These are phyloP conservation scores for Stropharia rugosoannulata DNA, from an alignment of 768 basidiomycete species.

Conservation along the genomic window DNA sequence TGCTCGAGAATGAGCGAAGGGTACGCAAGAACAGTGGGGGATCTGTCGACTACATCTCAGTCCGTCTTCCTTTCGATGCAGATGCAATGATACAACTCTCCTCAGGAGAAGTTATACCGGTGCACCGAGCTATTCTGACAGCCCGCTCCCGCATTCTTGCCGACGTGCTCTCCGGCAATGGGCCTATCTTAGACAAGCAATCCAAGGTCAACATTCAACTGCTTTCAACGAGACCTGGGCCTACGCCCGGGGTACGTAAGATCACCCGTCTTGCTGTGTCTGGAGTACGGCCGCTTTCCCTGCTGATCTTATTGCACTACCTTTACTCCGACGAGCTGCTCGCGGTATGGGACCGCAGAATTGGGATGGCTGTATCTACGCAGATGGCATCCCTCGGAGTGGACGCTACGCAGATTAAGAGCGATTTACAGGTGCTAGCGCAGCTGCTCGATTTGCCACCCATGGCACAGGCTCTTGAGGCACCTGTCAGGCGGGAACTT, in stretches of 20 bases:
- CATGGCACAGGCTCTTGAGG: slow-evolving; percentile 55
- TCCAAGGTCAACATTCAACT: slow-evolving; percentile 31
- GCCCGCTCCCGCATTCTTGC: slow-evolving; percentile 52
- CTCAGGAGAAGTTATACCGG: slow-evolving; percentile 48
- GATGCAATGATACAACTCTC: slow-evolving; percentile 55
- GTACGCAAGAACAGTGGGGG: slow-evolving; percentile 18
- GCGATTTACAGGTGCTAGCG: slow-evolving; percentile 62
- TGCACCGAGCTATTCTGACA: slow-evolving; percentile 65
- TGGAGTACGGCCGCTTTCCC: slow-evolving; percentile 61
- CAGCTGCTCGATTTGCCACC: slow-evolving; percentile 55
- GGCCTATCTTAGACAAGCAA: slow-evolving; percentile 22
- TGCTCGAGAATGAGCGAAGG: slow-evolving; percentile 28
- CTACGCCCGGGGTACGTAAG: slow-evolving; percentile 20
- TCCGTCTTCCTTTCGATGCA: slow-evolving; percentile 48
- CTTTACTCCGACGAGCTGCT: slow-evolving; percentile 86
- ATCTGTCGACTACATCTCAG: slow-evolving; percentile 14
- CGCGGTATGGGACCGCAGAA: slow-evolving; percentile 81
- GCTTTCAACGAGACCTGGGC: slow-evolving; percentile 21
- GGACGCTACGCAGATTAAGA: slow-evolving; percentile 49
- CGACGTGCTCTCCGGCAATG: slow-evolving; percentile 36
- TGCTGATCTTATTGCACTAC: slow-evolving; percentile 78
- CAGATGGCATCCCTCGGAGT: slow-evolving; percentile 40
- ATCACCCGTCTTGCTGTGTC: slow-evolving; percentile 41
- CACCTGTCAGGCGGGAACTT: slow-evolving; percentile 56
- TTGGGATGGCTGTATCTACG: slow-evolving; percentile 54